Evolutionary conservation across 148 eudicot genomes (phyloP), one percentile per base, ranked within the genome.

Genomic region (Chenopodium berlandieri): DNA sequence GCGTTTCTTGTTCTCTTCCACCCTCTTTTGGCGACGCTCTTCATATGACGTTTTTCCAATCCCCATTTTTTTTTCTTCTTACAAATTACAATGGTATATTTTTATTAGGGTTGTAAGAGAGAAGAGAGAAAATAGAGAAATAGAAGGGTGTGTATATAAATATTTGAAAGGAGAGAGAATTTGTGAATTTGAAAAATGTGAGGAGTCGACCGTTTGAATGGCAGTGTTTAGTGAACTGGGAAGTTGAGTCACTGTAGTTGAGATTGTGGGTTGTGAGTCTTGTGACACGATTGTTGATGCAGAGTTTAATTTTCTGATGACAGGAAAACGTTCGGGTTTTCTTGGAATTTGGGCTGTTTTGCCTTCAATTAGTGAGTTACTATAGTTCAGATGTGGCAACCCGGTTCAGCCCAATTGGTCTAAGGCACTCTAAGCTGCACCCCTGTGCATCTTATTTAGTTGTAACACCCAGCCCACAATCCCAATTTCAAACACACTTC

Each of bases 1-100:
- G 37, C 91, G 89, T 48, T 86, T 90, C 85, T 88, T 90, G 87
- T 93, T 93, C 78, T 93, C 93, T 78, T 93, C 94, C 73, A 93
- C 52, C 66, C 93, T 83, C 71, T 89, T 88, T 73, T 82, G 81
- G 0, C 97, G 86, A 3, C 85, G 20, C 66, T 92, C 91, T 77
- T 91, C 97, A 70, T 91, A 93, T 4, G 81, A 86, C 25, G 68
- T 67, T 77, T 89, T 78, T 54, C 60, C 60, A 54, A 54, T 16
- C 82, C 87, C 91, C 87, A 90, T 89, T 86, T 78, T 73, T 86
- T 78, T 1, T 54, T 54, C 14, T 14, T 4, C 16, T 54, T 54
- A 1, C 14, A 46, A 46, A 46, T 47, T 47, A 37, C 40, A 37
- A 37, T 37, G 44, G 44, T 40, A 4, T 6, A 4, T 40, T 40